Percentiles rank a stretch among this genome's conserved stretches.
Conservation (phyloP, 331 rosid species). For the Quercus tomentella region DNA sequence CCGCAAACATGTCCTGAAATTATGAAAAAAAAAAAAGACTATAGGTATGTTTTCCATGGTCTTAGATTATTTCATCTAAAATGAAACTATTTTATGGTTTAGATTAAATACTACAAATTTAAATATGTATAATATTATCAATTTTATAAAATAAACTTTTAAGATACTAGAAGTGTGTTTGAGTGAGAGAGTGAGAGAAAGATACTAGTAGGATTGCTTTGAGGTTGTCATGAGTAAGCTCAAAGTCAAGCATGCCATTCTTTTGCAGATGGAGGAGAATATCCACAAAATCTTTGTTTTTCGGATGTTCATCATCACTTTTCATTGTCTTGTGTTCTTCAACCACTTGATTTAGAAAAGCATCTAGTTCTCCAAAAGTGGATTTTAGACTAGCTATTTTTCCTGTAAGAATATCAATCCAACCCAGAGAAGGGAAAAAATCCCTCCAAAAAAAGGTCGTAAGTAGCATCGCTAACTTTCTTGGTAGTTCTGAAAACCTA, state of each 20-base stretch:
- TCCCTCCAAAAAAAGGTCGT: slow-evolving; percentile 22
- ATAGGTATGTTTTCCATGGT: not conserved
- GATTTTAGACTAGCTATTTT: not conserved
- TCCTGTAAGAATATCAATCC: slow-evolving; percentile 41
- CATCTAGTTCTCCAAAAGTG: slow-evolving; percentile 22
- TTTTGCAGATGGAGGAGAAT: slow-evolving; percentile 31
- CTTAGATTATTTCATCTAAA: no score
- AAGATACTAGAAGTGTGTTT: not conserved
- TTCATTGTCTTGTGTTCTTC: slow-evolving; percentile 21
- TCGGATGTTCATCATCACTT: not conserved
- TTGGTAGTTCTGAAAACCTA: not conserved
- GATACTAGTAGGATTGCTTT: slow-evolving; percentile 40
- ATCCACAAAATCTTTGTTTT: slow-evolving; percentile 32
- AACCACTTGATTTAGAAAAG: slow-evolving; percentile 28
- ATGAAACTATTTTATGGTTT: no score
- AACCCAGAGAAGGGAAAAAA: slow-evolving; percentile 32
- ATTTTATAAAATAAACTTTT: no score
- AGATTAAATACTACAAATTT: no score
- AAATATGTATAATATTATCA: no score
- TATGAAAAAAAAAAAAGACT: no score
- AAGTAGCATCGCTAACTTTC: slow-evolving; percentile 2
- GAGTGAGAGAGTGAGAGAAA: not conserved
- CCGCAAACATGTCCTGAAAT: no score
- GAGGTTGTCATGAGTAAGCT: slow-evolving; percentile 21
- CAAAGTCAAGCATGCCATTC: not conserved